These are phyloP conservation scores for Anthoceros angustus DNA, from an alignment of 225 moss, liverwort and hornwort species.

Conservation along the genomic window DNA sequence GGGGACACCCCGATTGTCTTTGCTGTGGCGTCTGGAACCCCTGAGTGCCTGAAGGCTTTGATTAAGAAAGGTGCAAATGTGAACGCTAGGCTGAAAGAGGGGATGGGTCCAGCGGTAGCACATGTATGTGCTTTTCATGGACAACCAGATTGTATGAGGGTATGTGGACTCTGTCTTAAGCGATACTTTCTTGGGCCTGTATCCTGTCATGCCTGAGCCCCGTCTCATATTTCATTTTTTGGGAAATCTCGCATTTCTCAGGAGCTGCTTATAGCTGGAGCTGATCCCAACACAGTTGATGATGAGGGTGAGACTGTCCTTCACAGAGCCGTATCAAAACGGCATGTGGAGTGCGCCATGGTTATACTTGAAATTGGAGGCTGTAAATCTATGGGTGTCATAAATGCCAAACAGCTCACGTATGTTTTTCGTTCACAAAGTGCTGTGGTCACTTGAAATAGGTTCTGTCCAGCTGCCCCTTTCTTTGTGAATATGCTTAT, in stretches of 20 bases:
- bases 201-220: neutral
- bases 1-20: constrained; percentile 40
- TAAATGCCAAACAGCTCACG: constrained; percentile 31
- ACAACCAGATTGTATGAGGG: constrained; percentile 37
- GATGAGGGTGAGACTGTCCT: constrained; percentile 40
- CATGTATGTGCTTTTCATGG: constrained; percentile 45
- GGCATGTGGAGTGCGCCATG: constrained; percentile 28
- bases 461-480: too few species aligned
- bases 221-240: neutral
- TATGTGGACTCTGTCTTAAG: constrained; percentile 7
- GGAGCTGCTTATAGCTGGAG: constrained; percentile 32
- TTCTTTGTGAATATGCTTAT: neutral
- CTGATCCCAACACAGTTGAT: constrained; percentile 31
- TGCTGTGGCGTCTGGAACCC: constrained; percentile 37
- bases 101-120: constrained; percentile 33
- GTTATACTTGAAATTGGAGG: constrained; percentile 31
- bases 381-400: constrained; percentile 25
- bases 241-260: constrained; percentile 2
- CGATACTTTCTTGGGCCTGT: neutral
- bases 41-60: constrained; percentile 26
- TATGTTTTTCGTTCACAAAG: constrained; percentile 9
- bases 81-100: constrained; percentile 37
- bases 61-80: constrained; percentile 33
- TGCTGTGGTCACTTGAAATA: neutral
- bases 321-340: constrained; percentile 32